phyloP scores from a whole-genome alignment of 768 basidiomycete genomes.

The Heimioporus sp. region DNA sequence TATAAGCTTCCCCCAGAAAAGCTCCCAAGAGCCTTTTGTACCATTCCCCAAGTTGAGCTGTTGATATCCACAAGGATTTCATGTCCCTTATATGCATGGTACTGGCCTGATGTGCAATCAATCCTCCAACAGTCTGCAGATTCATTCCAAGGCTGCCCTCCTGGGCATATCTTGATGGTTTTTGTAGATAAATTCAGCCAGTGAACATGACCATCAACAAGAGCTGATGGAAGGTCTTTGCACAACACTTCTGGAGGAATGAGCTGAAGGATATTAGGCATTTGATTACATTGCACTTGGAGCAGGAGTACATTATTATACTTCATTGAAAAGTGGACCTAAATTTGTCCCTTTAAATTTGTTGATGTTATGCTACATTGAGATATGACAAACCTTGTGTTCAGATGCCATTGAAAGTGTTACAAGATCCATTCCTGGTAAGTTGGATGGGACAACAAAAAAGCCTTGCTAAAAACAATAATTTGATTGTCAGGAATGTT shows the following conservation, averaged over 20 bases:
- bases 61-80: slow-evolving; percentile 15
- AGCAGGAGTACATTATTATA: slow-evolving; percentile 7
- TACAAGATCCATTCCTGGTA: too few species aligned
- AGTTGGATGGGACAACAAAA: too few species aligned
- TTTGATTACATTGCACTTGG: too few species aligned
- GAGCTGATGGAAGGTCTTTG: slow-evolving; percentile 15
- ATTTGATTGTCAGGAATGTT: too few species aligned
- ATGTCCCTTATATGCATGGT: neutral
- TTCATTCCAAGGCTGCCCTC: too few species aligned
- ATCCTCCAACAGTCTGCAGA: too few species aligned
- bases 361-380: neutral
- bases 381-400: too few species aligned
- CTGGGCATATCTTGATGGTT: too few species aligned
- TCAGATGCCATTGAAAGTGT: too few species aligned
- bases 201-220: slow-evolving; percentile 15
- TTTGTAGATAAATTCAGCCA: slow-evolving; percentile 23
- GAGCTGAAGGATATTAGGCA: slow-evolving; percentile 7
- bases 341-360: neutral
- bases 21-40: slow-evolving; percentile 7
- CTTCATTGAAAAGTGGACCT: slow-evolving; percentile 9
- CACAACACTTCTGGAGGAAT: slow-evolving; percentile 12
- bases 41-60: slow-evolving; percentile 19
- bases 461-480: too few species aligned
- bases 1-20: too few species aligned
- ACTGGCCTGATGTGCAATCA: too few species aligned